Conservation (phyloP, 371 early-diverging fungal genomes). For the Synchytrium microbalum region DNA sequence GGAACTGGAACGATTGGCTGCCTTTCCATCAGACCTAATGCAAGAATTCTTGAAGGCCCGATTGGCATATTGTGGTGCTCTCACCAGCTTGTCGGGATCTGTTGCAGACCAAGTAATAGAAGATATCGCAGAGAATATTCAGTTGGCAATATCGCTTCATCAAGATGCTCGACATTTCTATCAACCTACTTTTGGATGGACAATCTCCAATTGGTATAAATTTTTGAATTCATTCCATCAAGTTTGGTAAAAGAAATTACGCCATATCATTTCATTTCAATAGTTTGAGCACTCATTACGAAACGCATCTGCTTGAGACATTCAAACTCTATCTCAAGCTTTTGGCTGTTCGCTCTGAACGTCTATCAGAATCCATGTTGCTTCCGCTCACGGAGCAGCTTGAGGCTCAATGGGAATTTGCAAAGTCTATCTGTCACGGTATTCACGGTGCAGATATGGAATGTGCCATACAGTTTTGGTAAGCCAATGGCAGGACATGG, state of each 20-base stretch:
- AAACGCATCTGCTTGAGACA: conserved; percentile 57
- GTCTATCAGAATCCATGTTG: conserved; percentile 45
- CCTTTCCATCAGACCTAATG: conserved; percentile 69
- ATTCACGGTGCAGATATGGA: conserved; percentile 68
- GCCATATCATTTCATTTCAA: conserved; percentile 27
- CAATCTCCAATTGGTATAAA: conserved; percentile 12
- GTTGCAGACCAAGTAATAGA: conserved; percentile 77
- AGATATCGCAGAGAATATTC: conserved; percentile 64
- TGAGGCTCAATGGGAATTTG: conserved; percentile 73
- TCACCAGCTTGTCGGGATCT: conserved; percentile 29
- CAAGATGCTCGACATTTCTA: conserved; percentile 58
- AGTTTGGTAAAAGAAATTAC: too few species aligned
- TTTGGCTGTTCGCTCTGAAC: conserved; percentile 51
- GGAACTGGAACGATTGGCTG: conserved; percentile 60
- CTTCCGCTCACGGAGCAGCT: conserved; percentile 69
- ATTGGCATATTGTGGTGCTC: conserved; percentile 55
- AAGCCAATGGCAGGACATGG: too few species aligned
- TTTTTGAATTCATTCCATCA: conserved; percentile 20
- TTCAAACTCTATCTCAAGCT: conserved; percentile 73
- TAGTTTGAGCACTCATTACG: conserved; percentile 45
- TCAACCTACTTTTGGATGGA: conserved; percentile 57
- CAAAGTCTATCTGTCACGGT: conserved; percentile 56
- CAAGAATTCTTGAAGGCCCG: conserved; percentile 70
- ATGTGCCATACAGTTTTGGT: conserved; percentile 66
- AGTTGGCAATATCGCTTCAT: conserved; percentile 64